Evolutionary conservation across 2,329 filamentous ascomycete species (phyloP).

Genomic region (Aspergillus candidus): DNA sequence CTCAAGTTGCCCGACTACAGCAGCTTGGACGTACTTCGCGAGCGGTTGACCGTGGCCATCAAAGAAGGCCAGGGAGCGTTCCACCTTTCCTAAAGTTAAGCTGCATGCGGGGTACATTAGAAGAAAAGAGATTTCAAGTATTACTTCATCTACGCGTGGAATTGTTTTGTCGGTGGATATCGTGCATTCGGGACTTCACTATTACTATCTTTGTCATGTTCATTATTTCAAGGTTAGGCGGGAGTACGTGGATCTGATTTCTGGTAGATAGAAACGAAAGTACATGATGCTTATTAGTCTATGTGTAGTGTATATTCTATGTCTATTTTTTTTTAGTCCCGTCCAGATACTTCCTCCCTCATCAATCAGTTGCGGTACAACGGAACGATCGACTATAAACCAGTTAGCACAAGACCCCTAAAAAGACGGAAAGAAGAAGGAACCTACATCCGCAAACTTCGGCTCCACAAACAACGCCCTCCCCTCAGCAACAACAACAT

Average conservation of each 20-base stretch:
- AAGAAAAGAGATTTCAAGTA: too few species aligned
- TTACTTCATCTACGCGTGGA: too few species aligned
- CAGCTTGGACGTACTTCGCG: constrained; percentile 65
- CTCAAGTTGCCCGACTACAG: constrained; percentile 96
- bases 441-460: constrained; percentile 31
- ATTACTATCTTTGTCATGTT: neutral
- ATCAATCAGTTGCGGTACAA: constrained; percentile 19
- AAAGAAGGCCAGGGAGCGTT: constrained; percentile 96
- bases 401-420: neutral
- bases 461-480: constrained; percentile 35
- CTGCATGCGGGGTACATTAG: neutral
- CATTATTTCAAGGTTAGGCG: neutral
- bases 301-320: constrained; percentile 2
- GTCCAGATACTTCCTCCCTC: too few species aligned
- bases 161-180: neutral
- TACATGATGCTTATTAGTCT: neutral
- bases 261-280: constrained; percentile 6
- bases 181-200: neutral
- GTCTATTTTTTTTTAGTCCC: constrained; percentile 3
- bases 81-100: constrained; percentile 65
- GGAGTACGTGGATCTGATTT: neutral
- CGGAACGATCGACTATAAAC: constrained; percentile 27
- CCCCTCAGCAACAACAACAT: constrained; percentile 30
- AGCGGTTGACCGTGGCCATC: constrained; percentile 77
- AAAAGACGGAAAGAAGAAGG: neutral